phyloP scores from a whole-genome alignment of 192 early-diverging fungal genomes.

The Ambispora gerdemannii region DNA sequence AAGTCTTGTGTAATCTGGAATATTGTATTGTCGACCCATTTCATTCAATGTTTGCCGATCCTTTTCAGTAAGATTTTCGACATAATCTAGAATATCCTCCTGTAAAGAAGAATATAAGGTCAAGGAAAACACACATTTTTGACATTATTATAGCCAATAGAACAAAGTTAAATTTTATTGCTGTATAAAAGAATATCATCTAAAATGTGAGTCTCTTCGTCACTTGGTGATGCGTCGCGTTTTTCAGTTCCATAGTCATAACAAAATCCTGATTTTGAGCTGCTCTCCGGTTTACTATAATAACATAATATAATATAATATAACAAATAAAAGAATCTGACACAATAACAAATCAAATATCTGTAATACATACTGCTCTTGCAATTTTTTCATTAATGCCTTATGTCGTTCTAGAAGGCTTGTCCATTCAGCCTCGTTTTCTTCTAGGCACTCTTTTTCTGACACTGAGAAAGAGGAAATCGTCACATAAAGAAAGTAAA shows the following conservation, averaged over 20 bases:
- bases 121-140: too few species aligned
- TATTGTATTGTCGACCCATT: slow-evolving; percentile 45
- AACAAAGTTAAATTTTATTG: too few species aligned
- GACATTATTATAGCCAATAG: too few species aligned
- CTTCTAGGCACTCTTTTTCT: slow-evolving; percentile 38
- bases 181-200: slow-evolving; percentile 45
- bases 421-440: slow-evolving; percentile 54
- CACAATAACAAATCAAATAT: background rate
- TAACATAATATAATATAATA: background rate
- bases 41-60: slow-evolving; percentile 44
- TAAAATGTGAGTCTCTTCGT: slow-evolving; percentile 36
- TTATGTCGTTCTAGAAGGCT: slow-evolving; percentile 46
- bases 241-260: slow-evolving; percentile 36
- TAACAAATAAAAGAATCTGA: too few species aligned
- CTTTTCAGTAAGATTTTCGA: slow-evolving; percentile 42
- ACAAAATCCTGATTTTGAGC: slow-evolving; percentile 26
- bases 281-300: slow-evolving; percentile 29
- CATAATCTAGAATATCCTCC: slow-evolving; percentile 41
- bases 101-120: slow-evolving; percentile 30
- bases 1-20: slow-evolving; percentile 39
- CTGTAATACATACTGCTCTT: slow-evolving; percentile 30
- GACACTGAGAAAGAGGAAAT: slow-evolving; percentile 32
- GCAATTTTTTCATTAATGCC: slow-evolving; percentile 38
- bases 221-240: slow-evolving; percentile 22
- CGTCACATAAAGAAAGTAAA: too few species aligned